Conservation (phyloP, 306 rosid species). For the Trifolium fragiferum region DNA sequence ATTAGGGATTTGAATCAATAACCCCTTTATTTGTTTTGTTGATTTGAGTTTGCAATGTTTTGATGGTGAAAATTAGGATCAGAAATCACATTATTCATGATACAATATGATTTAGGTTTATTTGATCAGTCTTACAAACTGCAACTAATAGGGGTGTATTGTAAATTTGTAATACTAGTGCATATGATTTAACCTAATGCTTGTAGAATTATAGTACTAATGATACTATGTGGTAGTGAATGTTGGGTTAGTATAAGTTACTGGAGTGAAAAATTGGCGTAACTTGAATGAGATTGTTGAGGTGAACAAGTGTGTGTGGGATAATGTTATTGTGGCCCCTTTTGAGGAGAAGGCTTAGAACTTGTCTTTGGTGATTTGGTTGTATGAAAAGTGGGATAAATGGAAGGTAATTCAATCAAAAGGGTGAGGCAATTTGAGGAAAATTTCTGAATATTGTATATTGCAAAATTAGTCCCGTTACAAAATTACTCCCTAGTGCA, state of each 20-base stretch:
- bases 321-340: slow-evolving; percentile 14
- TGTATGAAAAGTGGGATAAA: background rate
- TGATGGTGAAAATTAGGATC: slow-evolving; percentile 24
- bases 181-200: background rate
- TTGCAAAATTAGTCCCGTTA: no score
- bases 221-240: slow-evolving; percentile 6
- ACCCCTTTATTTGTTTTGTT: slow-evolving; percentile 7
- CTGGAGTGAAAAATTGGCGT: background rate
- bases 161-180: background rate
- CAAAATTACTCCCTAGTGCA: no score
- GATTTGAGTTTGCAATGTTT: background rate
- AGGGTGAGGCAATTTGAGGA: background rate
- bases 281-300: background rate
- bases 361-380: background rate
- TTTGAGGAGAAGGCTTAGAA: background rate
- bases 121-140: background rate
- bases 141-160: background rate
- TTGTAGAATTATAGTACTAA: background rate
- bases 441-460: background rate
- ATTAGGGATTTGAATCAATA: background rate
- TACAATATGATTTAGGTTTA: slow-evolving; percentile 12
- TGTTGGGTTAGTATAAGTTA: no score
- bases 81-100: background rate
- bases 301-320: no score
- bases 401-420: background rate